Percentiles rank a stretch among this genome's conserved stretches.
Conservation (phyloP, 495 filamentous ascomycete species). For the Parachaetomium inaequale region DNA sequence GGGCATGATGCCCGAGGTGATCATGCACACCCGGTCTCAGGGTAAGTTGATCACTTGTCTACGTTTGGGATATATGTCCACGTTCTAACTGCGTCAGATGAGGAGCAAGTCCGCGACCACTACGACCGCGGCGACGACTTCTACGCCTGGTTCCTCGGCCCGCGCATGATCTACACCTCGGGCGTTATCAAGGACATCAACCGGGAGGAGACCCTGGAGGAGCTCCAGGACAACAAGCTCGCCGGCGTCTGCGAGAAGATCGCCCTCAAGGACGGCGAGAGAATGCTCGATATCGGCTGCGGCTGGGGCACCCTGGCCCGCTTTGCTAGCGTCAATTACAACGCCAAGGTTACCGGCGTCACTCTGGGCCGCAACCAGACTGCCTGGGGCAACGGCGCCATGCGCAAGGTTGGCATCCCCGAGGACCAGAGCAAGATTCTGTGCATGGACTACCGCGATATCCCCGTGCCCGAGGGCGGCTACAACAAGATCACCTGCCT, state of each 20-base stretch:
- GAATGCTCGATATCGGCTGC: slow-evolving; percentile 77
- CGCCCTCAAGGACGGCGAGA: slow-evolving; percentile 64
- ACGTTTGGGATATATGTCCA: background rate
- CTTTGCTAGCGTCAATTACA: slow-evolving; percentile 74
- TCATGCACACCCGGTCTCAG: slow-evolving; percentile 76
- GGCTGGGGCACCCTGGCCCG: slow-evolving; percentile 84
- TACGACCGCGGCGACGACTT: slow-evolving; percentile 88
- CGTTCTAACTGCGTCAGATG: slow-evolving; percentile 50
- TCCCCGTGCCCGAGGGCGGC: slow-evolving; percentile 60
- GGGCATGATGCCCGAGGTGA: slow-evolving; percentile 67
- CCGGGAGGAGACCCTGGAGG: slow-evolving; percentile 73
- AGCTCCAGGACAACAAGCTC: slow-evolving; percentile 88
- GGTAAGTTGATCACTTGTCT: slow-evolving; percentile 41
- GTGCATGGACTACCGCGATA: slow-evolving; percentile 85
- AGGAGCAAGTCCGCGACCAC: slow-evolving; percentile 83
- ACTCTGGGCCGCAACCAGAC: slow-evolving; percentile 83
- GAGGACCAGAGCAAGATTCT: slow-evolving; percentile 72
- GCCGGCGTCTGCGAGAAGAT: slow-evolving; percentile 85
- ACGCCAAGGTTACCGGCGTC: slow-evolving; percentile 71
- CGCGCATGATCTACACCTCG: slow-evolving; percentile 87
- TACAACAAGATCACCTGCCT: slow-evolving; percentile 86
- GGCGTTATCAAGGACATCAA: slow-evolving; percentile 74
- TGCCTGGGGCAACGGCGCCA: slow-evolving; percentile 73
- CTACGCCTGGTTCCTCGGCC: slow-evolving; percentile 86
- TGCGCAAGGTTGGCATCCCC: slow-evolving; percentile 62